phyloP scores from a whole-genome alignment of 139 green algal genomes.

The Chlorella sorokiniana region DNA sequence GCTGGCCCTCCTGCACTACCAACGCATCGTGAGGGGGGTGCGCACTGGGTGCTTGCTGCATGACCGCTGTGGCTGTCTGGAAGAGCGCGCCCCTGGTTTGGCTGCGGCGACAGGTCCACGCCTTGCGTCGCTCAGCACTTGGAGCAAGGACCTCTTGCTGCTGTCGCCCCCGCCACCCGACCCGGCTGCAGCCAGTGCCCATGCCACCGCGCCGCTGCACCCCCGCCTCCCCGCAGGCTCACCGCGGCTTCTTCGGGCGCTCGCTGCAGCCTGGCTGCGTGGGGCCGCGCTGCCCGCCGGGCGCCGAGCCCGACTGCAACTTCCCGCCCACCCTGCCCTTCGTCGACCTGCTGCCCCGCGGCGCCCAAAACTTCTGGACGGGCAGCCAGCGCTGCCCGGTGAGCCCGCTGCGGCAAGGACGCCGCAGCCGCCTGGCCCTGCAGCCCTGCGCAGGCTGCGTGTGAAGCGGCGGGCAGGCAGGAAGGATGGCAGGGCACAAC shows the following conservation, averaged over 20 bases:
- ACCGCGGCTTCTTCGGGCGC: background rate
- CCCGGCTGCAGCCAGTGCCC: background rate
- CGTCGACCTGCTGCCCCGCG: conserved; percentile 15
- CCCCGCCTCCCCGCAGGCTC: background rate
- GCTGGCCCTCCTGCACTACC: conserved; percentile 14
- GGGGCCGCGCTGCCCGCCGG: background rate
- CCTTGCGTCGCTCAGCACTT: no score
- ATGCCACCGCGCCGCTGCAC: background rate
- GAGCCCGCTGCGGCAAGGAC: no score
- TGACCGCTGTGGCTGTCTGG: no score
- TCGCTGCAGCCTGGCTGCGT: background rate
- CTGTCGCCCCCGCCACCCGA: no score
- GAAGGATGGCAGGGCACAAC: no score
- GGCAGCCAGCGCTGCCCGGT: conserved; percentile 10
- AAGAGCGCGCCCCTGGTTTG: background rate
- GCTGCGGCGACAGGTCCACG: no score
- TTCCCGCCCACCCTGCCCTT: conserved; percentile 6
- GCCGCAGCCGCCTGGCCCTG: background rate
- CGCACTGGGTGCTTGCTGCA: no score
- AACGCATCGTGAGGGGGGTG: conserved; percentile 1
- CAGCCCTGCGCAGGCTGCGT: no score
- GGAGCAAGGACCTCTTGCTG: no score
- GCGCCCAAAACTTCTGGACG: conserved; percentile 25
- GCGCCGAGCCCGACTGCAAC: conserved; percentile 9
- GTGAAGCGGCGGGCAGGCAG: no score